A percentile compares a stretch with the other conserved stretches of the same genome.
phyloP scores from a whole-genome alignment of 805 yeast genomes.

The Allodekkera sacchari region DNA sequence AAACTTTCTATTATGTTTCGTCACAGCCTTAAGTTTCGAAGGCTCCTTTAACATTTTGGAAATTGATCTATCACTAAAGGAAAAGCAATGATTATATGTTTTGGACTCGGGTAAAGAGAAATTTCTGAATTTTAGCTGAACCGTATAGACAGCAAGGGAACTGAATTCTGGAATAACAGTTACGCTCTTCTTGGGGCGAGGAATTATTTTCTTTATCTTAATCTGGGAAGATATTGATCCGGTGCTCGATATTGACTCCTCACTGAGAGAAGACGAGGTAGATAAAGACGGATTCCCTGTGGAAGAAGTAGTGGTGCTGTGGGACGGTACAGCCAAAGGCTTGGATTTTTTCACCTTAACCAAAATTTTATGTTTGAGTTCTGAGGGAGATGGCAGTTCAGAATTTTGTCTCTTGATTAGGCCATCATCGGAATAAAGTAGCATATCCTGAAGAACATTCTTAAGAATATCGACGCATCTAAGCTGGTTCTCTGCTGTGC shows the following conservation, averaged over 20 bases:
- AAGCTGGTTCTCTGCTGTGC: constrained; percentile 61
- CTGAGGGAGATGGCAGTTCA: constrained; percentile 63
- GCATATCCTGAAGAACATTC: constrained; percentile 49
- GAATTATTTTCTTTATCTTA: constrained; percentile 15
- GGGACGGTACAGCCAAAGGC: constrained; percentile 12
- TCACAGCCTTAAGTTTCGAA: constrained; percentile 43
- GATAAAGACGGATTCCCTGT: constrained; percentile 24
- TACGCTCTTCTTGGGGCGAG: constrained; percentile 10
- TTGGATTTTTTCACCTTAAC: constrained; percentile 64
- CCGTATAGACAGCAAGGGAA: constrained; percentile 58
- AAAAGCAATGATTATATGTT: constrained; percentile 72
- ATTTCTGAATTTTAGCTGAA: constrained; percentile 72
- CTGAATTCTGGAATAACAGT: constrained; percentile 38
- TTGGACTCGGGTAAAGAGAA: constrained; percentile 84
- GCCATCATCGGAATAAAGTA: constrained; percentile 28
- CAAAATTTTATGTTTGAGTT: constrained; percentile 61
- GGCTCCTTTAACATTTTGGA: constrained; percentile 57
- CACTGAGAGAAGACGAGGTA: constrained; percentile 14
- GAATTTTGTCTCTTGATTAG: constrained; percentile 23
- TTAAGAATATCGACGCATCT: constrained; percentile 44
- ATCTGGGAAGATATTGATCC: neutral
- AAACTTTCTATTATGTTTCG: constrained; percentile 68
- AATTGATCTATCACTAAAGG: constrained; percentile 70
- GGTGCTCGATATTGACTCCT: constrained; percentile 3
- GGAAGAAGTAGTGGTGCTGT: constrained; percentile 8